phyloP scores from a whole-genome alignment of 345 rosid species.

The Mercurialis annua region DNA sequence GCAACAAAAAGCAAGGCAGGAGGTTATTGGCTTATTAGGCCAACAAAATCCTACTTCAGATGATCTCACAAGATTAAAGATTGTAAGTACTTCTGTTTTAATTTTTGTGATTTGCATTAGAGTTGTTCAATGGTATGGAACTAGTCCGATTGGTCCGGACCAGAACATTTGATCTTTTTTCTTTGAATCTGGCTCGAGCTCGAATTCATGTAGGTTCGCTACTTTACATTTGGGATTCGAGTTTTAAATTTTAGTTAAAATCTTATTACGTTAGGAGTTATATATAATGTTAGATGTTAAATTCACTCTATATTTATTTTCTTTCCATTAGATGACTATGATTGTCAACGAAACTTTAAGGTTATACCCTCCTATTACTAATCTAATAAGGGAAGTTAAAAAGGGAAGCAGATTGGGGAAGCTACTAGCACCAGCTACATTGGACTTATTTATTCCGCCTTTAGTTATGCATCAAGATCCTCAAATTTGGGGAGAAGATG shows the following conservation, averaged over 20 bases:
- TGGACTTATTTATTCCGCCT: slow-evolving; percentile 12
- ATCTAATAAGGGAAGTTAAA: background rate
- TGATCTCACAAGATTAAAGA: slow-evolving; percentile 27
- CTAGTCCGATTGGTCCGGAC: no score
- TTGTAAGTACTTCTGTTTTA: slow-evolving; percentile 15
- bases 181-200: no score
- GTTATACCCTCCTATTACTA: background rate
- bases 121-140: no score
- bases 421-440: slow-evolving; percentile 14
- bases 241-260: no score
- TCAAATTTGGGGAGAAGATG: no score
- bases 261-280: no score
- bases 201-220: no score
- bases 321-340: slow-evolving; percentile 2
- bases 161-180: no score
- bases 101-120: no score
- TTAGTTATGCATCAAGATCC: no score
- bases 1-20: slow-evolving; percentile 41
- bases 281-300: no score
- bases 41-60: slow-evolving; percentile 25
- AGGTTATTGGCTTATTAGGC: slow-evolving; percentile 24
- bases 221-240: no score
- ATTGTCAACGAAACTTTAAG: slow-evolving; percentile 19
- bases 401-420: slow-evolving; percentile 20
- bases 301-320: background rate